Base-by-base conservation (phyloP, 2,329 filamentous ascomycete species). In the Trichoderma brevicompactum region DNA sequence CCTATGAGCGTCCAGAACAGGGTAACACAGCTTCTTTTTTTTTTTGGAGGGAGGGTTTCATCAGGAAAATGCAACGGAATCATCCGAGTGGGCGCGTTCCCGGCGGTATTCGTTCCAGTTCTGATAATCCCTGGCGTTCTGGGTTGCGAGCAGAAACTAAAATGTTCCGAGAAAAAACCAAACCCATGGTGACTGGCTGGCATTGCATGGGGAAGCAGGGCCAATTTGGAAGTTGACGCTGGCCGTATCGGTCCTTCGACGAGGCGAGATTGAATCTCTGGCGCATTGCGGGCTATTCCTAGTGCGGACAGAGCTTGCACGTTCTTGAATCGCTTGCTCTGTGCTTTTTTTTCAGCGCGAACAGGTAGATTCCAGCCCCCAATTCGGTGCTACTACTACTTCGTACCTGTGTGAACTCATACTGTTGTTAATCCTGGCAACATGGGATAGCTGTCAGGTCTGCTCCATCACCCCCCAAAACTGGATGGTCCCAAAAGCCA, bases 161-260 rank as follows among this genome's bases (percentile, higher is more conserved):
- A 52, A 61, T 60, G 15, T 50, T 60, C 56, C 56, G 56, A 50
- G 44, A 17, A 41, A 41, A 32, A 23, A 46, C 12, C 32, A 34
- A 49, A 15, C 8, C 17, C 28, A 12, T 23, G 7, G 23, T 28
- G 23, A 28, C 23, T 28, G 23, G 23, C 23, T 28, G 23, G 44
- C 23, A 9, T 34, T 34, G 36, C 58, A 61, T 61, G 58, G 46
- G 15, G 10, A 32, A 13, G 58, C 19, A 17, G 9, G 19, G 40
- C 58, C 48, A 52, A 61, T 61, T 28, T 23, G 58, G 58, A 61
- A 61, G 58, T 61, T 43, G 46, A n/a, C n/a, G 46, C 46, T 43
- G 58, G 19, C 58, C 48, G 23, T 61, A 61, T 61, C 58, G 58
- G 58, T 61, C 58, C 58, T 61, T 61, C 38, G 58, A 52, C 23